Evolutionary conservation across 1,139 yeast genomes (phyloP).

Genomic region (Yamadazyma sp.): DNA sequence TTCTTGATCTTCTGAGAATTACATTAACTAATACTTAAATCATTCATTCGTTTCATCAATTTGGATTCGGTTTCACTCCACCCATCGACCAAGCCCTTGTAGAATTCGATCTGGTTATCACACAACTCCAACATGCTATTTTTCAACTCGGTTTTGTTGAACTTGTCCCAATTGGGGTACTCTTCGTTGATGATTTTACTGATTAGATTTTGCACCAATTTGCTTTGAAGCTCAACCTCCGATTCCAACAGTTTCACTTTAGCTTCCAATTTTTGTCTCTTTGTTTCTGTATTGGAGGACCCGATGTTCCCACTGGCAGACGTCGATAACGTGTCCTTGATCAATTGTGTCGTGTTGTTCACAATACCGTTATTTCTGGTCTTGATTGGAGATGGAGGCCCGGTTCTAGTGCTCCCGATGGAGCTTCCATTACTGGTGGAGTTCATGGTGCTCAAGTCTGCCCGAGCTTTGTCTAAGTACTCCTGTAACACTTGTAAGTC

Average conservation of each 20-base stretch:
- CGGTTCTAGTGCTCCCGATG: slow-evolving; percentile 12
- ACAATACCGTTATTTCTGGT: slow-evolving; percentile 33
- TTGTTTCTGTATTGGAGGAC: slow-evolving; percentile 37
- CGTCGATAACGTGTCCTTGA: slow-evolving; percentile 47
- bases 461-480: slow-evolving; percentile 67
- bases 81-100: slow-evolving; percentile 65
- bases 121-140: slow-evolving; percentile 68
- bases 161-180: slow-evolving; percentile 77
- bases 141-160: slow-evolving; percentile 77
- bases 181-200: slow-evolving; percentile 76
- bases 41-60: slow-evolving; percentile 40
- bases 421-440: slow-evolving; percentile 12
- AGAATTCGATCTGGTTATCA: slow-evolving; percentile 74
- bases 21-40: slow-evolving; percentile 16
- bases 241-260: slow-evolving; percentile 38
- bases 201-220: slow-evolving; percentile 56
- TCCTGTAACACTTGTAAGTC: slow-evolving; percentile 87
- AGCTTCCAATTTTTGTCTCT: slow-evolving; percentile 32
- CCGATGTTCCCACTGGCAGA: slow-evolving; percentile 46
- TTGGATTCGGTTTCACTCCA: slow-evolving; percentile 65
- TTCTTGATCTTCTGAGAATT: not conserved
- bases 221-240: slow-evolving; percentile 58
- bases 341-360: slow-evolving; percentile 45
- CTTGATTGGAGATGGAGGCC: slow-evolving; percentile 39
- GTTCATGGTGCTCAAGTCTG: slow-evolving; percentile 45